Percentiles rank a stretch among this genome's conserved stretches.
These are phyloP conservation scores for Suillus sp. DNA, from an alignment of 768 basidiomycete genomes.

Conservation along the genomic window DNA sequence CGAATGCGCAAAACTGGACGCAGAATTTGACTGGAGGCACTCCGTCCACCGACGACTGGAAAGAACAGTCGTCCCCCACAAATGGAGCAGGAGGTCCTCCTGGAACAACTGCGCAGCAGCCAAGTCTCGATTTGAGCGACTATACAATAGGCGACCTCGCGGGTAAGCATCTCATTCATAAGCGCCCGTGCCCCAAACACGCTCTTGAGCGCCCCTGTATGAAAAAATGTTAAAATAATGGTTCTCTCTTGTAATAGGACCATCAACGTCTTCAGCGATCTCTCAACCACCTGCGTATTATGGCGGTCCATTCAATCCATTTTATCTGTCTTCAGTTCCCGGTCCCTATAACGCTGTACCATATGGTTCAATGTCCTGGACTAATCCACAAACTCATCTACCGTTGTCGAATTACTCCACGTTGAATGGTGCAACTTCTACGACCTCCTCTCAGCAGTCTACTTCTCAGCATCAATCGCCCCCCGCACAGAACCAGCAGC, in stretches of 20 bases:
- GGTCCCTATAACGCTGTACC: constrained; percentile 55
- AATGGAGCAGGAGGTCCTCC: constrained; percentile 28
- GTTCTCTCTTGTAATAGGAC: constrained; percentile 23
- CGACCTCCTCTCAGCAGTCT: constrained; percentile 31
- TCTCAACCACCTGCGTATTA: constrained; percentile 45
- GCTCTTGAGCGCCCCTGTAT: constrained; percentile 12
- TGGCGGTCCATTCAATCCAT: constrained; percentile 43
- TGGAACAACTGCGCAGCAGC: constrained; percentile 30
- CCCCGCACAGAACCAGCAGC: constrained; percentile 27
- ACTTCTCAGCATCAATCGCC: constrained; percentile 35
- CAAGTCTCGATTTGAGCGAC: constrained; percentile 44
- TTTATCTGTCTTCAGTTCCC: constrained; percentile 42
- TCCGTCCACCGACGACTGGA: constrained; percentile 41
- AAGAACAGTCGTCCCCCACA: constrained; percentile 35
- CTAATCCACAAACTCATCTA: constrained; percentile 41
- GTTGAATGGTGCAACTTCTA: constrained; percentile 71
- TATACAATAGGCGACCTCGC: constrained; percentile 44
- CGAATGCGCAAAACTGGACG: constrained; percentile 44
- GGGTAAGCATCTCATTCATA: constrained; percentile 40
- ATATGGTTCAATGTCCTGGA: constrained; percentile 55
- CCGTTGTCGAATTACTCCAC: constrained; percentile 79
- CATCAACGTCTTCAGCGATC: constrained; percentile 44
- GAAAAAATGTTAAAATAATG: constrained; percentile 16
- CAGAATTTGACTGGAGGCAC: constrained; percentile 38
- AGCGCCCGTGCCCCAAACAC: constrained; percentile 27